Evolutionary conservation across 75 land plant species (phyloP), one percentile per base, ranked within the genome.

Genomic region (Ceratopteris richardii): DNA sequence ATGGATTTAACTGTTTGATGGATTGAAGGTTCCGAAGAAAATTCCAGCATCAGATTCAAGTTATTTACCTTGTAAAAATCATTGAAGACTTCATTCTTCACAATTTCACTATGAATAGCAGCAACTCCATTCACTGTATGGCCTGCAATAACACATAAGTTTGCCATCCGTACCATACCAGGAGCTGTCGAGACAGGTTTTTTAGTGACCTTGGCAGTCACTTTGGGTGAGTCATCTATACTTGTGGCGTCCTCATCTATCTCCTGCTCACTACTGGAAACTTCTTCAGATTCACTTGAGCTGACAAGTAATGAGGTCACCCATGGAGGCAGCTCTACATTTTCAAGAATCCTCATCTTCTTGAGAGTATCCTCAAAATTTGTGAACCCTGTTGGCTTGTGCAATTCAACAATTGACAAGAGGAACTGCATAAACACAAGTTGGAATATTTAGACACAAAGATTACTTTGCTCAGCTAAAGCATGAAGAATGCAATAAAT

Each of bases 81-180:
- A 70, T 81, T 86, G 68, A 94, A 94, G 13, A 94, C 98, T 51
- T 94, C 96, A 0, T 83, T 69, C 56, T 86, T 94, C 21, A 94
- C 98, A 47, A 94, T 94, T 44, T 90, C 88, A 69, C 91, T 90
- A 56, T 94, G 98, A 66, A 94, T 94, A 41, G 73, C 88, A 43
- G 98, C 98, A 63, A 94, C 98, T 30, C 98, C 98, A 78, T 94
- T 94, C 0, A 94, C 98, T 46, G 78, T 78, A 65, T 94, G 98
- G 24, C 98, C 91, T 44, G 83, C 88, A 55, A 94, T 88, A 62
- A 90, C 88, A 80, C 88, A 90, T 20, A 94, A 71, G 58, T 90
- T 90, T 48, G 98, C 98, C 98, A 94, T 94, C 21, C 91, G 77
- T 26, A 94, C 91, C 62, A 75, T 51, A 54, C 73, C 72, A 54